Base-by-base conservation (phyloP, 1,284 basidiomycete genomes). In the Butyriboletus appendiculatus region DNA sequence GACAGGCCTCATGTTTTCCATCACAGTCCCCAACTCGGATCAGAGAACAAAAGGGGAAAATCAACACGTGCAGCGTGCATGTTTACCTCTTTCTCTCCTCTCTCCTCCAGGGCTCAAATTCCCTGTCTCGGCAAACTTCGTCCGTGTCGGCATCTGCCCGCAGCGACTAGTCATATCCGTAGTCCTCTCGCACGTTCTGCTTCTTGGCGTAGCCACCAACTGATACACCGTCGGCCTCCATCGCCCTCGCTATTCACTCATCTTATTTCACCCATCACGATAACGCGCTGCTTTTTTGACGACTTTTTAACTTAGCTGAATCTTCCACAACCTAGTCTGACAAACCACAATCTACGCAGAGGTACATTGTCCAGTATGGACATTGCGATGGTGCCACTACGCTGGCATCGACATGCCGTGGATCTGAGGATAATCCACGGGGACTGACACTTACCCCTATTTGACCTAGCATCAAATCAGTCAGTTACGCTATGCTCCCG, bases 41-140 rank as follows among this genome's bases (percentile, higher is more conserved):
- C 61, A 64, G 22, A 39, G 48, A 18, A 26, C 44, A n/a, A 67
- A 65, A 45, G 42, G 52, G 53, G 67, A 41, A 62, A 53, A 49
- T 53, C 52, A 58, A 62, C 67, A 66, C 64, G 64, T 68, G 67
- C 55, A 3, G 0, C 16, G 15, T 4, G 64, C 64, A 55, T 66
- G 65, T 65, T 43, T 55, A 44, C 63, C 55, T 50, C 50, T 63
- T 66, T 55, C 45, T 15, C 42, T 44, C 59, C 51, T 39, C 50
- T 50, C 55, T 58, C 55, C 24, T 50, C 37, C 44, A 37, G 41
- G 16, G n/a, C 54, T 51, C 48, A 42, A 7, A 43, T 34, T 47
- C 34, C 33, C 48, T 28, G 26, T 41, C 53, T 64, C 56, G 48
- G 50, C 56, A 64, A 26, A 1, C 38, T 9, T 14, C 12, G 2